Evolutionary conservation across 2,329 filamentous ascomycete genomes (phyloP).

Genomic region (Microsporum audouinii): DNA sequence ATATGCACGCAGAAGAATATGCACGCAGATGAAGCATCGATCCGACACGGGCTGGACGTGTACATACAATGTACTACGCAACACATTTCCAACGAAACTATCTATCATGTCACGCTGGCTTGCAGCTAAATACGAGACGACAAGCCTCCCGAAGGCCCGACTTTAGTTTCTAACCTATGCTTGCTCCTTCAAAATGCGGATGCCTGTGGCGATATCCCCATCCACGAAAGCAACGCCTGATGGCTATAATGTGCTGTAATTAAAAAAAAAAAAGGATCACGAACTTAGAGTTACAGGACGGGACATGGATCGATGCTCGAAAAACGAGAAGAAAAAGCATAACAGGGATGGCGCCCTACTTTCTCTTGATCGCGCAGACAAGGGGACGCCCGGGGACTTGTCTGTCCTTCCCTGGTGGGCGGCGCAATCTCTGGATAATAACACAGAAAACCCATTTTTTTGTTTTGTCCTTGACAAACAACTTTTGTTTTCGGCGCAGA

Average conservation of each 20-base stretch:
- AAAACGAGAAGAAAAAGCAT: neutral
- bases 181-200: neutral
- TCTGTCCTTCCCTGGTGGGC: neutral
- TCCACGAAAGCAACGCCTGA: neutral
- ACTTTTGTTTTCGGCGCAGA: neutral
- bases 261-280: neutral
- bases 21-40: neutral
- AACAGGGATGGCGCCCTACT: neutral
- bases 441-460: neutral
- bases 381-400: neutral
- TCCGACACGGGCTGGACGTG: neutral
- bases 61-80: neutral
- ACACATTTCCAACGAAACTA: neutral
- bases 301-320: neutral
- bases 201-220: neutral
- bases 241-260: neutral
- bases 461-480: neutral
- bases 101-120: neutral
- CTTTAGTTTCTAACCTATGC: neutral
- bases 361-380: neutral
- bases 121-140: conserved; percentile 3
- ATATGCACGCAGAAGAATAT: neutral
- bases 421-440: neutral
- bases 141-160: neutral
- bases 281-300: neutral